Base-by-base conservation (phyloP, 2,329 filamentous ascomycete genomes). In the Colletotrichum tanaceti region DNA sequence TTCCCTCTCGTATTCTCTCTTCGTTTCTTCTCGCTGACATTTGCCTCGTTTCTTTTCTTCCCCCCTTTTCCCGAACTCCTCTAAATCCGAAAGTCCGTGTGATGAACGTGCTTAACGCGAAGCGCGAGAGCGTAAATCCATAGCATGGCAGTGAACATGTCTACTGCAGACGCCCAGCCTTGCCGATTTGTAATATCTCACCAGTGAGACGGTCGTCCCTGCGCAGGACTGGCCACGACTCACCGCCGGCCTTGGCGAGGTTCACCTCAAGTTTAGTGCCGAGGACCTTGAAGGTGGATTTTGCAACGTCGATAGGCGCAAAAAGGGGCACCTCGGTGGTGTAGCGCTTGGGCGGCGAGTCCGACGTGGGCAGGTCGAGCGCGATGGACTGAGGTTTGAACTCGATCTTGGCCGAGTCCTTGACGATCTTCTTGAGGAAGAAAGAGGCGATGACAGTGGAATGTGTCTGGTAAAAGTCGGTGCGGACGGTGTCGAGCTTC, bases 381-480 rank as follows among this genome's bases (percentile, higher is more conserved):
- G 86, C 85, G 58, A 98, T 80, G 54, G 87, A 83, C 55, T 85
- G 83, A 3, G 86, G 75, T 43, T 83, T 79, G 77, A 98, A 95
- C 28, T 86, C 83, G 53, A 98, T 86, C 72, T 87, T 91, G 59
- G 93, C 92, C 32, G 83, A 87, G 28, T 90, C 87, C 81, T 95
- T 97, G 81, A 94, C 89, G 75, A 99, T 97, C 83, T 98, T 98
- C 85, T 98, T 99, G 63, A 98, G 86, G 82, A 97, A 99, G 73
- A 98, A 91, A 10, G 93, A 96, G 2, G 92, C 94, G 73, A 97
- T 97, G 65, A 98, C 93, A 16, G 89, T 90, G 14, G 88, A 87
- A 2, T 91, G 84, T 1, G 96, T 98, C 80, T 99, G 96, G 82
- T 99, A 99, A 81, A 95, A 99, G 80, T 99, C 96, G 77, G 92